phyloP scores from a whole-genome alignment of 164 flowering plant genomes.

The Euptelea pleiosperma region DNA sequence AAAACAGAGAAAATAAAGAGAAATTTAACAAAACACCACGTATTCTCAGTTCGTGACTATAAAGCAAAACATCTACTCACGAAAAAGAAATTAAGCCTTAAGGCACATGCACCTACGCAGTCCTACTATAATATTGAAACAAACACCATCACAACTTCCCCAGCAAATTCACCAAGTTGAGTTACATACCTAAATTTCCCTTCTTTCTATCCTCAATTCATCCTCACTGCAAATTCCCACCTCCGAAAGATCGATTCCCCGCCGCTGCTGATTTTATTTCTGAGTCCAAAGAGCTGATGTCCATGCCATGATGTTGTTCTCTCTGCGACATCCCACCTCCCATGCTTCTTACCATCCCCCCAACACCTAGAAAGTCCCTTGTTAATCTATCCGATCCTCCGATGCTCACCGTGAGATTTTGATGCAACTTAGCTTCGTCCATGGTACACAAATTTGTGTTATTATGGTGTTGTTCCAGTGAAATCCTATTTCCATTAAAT shows the following conservation, averaged over 20 bases:
- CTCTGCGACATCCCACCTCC: constrained; percentile 33
- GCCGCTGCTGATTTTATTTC: constrained; percentile 31
- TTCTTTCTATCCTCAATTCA: neutral
- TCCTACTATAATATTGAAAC: constrained; percentile 15
- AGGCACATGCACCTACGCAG: constrained; percentile 12
- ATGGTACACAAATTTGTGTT: constrained; percentile 19
- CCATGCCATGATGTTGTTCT: constrained; percentile 27
- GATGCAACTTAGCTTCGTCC: constrained; percentile 37
- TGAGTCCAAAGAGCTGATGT: constrained; percentile 37
- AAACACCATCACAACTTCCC: constrained; percentile 10
- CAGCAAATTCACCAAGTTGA: constrained; percentile 17
- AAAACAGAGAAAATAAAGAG: neutral
- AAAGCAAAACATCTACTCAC: constrained; percentile 12
- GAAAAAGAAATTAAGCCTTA: constrained; percentile 14
- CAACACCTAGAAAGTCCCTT: constrained; percentile 77
- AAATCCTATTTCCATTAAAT: constrained; percentile 17
- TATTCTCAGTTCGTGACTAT: constrained; percentile 3
- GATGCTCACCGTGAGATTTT: constrained; percentile 26
- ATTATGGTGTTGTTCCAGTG: constrained; percentile 24
- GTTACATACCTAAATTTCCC: constrained; percentile 21
- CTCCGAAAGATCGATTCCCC: constrained; percentile 34
- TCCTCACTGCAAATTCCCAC: constrained; percentile 42
- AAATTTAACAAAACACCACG: too few species aligned
- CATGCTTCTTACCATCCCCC: constrained; percentile 53
- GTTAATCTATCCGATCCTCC: constrained; percentile 61